These are phyloP conservation scores for Kingdonia uniflora DNA, from an alignment of 164 flowering plant species.

Conservation along the genomic window DNA sequence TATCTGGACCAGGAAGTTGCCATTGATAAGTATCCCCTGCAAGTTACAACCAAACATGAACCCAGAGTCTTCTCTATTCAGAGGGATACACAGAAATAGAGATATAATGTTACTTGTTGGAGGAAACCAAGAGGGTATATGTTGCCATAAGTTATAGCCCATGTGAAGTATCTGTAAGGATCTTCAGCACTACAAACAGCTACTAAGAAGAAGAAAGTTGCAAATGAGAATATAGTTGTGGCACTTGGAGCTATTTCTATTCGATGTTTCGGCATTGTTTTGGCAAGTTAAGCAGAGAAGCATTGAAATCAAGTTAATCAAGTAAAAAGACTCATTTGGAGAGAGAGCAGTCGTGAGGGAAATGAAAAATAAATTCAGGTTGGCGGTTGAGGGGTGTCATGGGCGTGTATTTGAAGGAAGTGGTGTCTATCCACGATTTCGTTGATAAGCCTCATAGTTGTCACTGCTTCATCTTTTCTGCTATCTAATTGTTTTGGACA, in stretches of 20 bases:
- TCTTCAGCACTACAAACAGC: slow-evolving; percentile 17
- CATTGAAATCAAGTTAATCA: no score
- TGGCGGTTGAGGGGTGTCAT: slow-evolving; percentile 1
- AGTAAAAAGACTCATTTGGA: no score
- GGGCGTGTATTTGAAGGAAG: background rate
- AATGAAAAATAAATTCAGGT: background rate
- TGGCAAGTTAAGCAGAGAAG: no score
- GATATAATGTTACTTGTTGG: slow-evolving; percentile 18
- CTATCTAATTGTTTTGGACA: no score
- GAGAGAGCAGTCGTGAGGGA: background rate
- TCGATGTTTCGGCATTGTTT: no score
- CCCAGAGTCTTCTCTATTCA: no score
- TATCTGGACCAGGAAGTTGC: slow-evolving; percentile 89
- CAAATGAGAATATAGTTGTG: no score
- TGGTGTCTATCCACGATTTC: no score
- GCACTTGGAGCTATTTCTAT: no score
- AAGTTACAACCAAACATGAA: background rate
- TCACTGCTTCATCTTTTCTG: no score
- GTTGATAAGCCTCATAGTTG: no score
- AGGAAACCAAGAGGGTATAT: slow-evolving; percentile 24
- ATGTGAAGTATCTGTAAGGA: slow-evolving; percentile 27
- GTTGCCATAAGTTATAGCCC: slow-evolving; percentile 27
- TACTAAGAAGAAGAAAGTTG: background rate
- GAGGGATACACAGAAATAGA: background rate
- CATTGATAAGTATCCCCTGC: slow-evolving; percentile 85